phyloP scores from a whole-genome alignment of 1,284 basidiomycete species.

The Apiotrichum porosum region DNA sequence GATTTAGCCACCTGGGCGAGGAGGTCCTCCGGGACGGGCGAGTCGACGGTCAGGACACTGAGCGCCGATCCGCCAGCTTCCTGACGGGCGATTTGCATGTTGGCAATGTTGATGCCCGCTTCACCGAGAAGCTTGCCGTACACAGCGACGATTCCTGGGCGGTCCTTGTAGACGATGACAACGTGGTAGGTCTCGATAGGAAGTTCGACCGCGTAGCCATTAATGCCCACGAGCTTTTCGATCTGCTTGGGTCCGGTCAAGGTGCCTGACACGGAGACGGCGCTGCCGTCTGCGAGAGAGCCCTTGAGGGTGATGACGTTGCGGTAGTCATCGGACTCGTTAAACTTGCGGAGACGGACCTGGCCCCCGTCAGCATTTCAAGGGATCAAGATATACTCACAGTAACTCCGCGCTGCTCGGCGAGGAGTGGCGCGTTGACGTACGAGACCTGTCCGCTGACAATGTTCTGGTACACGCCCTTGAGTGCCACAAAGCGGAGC shows the following conservation, averaged over 20 bases:
- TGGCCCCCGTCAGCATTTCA: background rate
- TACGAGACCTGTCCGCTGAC: constrained; percentile 11
- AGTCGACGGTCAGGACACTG: constrained; percentile 5
- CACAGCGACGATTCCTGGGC: constrained; percentile 9
- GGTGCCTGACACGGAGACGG: constrained; percentile 4
- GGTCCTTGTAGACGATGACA: constrained; percentile 8
- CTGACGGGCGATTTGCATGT: constrained; percentile 6
- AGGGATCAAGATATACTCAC: background rate
- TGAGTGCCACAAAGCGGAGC: constrained; percentile 6
- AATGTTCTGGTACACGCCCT: constrained; percentile 6
- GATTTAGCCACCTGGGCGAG: background rate
- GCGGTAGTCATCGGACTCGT: constrained; percentile 4
- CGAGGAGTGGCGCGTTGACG: constrained; percentile 9
- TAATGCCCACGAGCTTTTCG: constrained; percentile 10
- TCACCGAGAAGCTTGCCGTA: constrained; percentile 6
- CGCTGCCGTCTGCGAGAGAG: constrained; percentile 3
- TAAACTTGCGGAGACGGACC: constrained; percentile 2
- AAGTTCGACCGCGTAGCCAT: constrained; percentile 5
- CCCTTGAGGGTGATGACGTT: constrained; percentile 10
- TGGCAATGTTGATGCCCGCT: constrained; percentile 8
- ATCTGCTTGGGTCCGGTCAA: constrained; percentile 8
- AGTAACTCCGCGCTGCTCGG: constrained; percentile 1
- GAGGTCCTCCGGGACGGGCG: constrained; percentile 1
- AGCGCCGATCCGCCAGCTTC: constrained; percentile 1
- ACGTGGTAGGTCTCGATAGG: constrained; percentile 7